These are phyloP conservation scores for Strombidium stylifer DNA, from an alignment of 73 alveolate species.

Conservation along the genomic window DNA sequence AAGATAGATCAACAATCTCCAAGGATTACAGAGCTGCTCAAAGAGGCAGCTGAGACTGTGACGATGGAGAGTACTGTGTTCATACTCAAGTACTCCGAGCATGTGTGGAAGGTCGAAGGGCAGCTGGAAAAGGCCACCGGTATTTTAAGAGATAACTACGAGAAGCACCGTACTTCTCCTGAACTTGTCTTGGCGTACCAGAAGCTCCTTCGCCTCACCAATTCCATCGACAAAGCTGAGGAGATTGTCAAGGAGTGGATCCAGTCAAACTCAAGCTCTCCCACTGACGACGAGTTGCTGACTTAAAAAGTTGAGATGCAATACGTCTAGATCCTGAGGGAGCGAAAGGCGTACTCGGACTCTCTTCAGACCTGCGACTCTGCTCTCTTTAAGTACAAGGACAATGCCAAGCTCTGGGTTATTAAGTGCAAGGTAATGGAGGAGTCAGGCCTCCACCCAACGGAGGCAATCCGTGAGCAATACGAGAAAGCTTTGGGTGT, in stretches of 20 bases:
- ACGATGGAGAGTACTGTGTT: slow-evolving; percentile 30
- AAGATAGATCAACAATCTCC: slow-evolving; percentile 65
- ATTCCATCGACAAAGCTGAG: slow-evolving; percentile 51
- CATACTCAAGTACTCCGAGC: slow-evolving; percentile 76
- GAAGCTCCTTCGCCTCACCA: slow-evolving; percentile 64
- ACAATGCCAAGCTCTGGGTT: slow-evolving; percentile 53
- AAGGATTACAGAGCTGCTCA: slow-evolving; percentile 24
- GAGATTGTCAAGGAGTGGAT: slow-evolving; percentile 54
- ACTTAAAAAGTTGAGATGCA: slow-evolving; percentile 68
- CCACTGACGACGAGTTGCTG: too few relatives aligned
- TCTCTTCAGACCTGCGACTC: slow-evolving; percentile 20
- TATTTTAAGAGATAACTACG: slow-evolving; percentile 56
- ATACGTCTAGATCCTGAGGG: slow-evolving; percentile 66
- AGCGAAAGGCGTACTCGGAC: slow-evolving; percentile 27
- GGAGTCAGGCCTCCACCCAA: slow-evolving; percentile 22
- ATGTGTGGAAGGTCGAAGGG: slow-evolving; percentile 55
- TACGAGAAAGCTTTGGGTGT: slow-evolving; percentile 60
- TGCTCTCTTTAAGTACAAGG: slow-evolving; percentile 44
- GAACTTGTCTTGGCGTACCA: slow-evolving; percentile 51
- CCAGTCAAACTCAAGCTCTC: not conserved
- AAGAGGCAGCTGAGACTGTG: slow-evolving; percentile 26
- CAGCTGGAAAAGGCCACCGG: slow-evolving; percentile 48
- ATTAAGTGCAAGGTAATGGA: slow-evolving; percentile 43
- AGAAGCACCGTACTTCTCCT: slow-evolving; percentile 51
- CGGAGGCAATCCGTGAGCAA: slow-evolving; percentile 50